phyloP scores from a whole-genome alignment of 768 basidiomycete species.

The Termitomyces sp. region DNA sequence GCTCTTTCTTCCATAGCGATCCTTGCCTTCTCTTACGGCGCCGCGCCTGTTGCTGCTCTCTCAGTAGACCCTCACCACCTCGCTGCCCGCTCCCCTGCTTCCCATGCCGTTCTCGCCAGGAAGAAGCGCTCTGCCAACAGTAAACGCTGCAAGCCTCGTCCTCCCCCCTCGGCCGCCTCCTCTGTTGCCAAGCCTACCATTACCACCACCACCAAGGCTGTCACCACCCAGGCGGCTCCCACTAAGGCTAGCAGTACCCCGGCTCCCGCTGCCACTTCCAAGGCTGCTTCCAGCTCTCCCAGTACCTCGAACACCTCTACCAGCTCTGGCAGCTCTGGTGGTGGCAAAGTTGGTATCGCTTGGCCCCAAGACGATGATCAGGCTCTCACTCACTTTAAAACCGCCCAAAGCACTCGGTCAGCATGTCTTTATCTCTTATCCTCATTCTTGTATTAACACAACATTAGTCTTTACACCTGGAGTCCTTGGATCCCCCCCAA shows the following conservation, averaged over 20 bases:
- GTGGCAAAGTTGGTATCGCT: conserved; percentile 54
- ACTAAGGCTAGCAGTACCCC: conserved; percentile 4
- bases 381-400: conserved; percentile 47
- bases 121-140: conserved; percentile 39
- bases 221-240: conserved; percentile 2
- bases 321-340: conserved; percentile 12
- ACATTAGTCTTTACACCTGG: conserved; percentile 62
- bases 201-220: conserved; percentile 7
- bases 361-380: conserved; percentile 57
- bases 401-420: conserved; percentile 37
- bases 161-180: conserved; percentile 23
- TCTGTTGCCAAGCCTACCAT: conserved; percentile 16
- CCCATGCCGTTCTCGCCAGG: conserved; percentile 43
- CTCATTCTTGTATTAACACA: neutral
- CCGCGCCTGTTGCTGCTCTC: conserved; percentile 49
- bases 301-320: neutral
- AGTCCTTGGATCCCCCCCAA: conserved; percentile 39
- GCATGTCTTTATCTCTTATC: conserved; percentile 4
- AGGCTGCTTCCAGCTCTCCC: neutral
- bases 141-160: conserved; percentile 55
- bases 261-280: conserved; percentile 12
- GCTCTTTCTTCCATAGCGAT: conserved; percentile 55
- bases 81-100: conserved; percentile 39
- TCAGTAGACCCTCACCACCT: conserved; percentile 31
- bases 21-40: conserved; percentile 42